Percentiles rank a stretch among this genome's conserved stretches.
Conservation (phyloP, 768 basidiomycete genomes). For the Tulasnella sp. region DNA sequence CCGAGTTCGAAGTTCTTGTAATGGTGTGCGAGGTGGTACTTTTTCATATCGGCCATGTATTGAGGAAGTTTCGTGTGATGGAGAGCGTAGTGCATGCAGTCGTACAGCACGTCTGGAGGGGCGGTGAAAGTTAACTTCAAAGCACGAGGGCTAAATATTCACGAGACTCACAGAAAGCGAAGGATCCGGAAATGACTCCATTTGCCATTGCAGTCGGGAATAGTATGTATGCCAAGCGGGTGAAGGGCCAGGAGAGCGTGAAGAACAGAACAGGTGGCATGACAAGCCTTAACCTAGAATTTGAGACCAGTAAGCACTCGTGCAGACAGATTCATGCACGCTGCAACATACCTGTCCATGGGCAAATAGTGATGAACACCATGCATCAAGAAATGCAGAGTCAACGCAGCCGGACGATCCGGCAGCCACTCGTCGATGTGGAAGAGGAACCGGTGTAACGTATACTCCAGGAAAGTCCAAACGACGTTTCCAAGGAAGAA, state of each 20-base stretch:
- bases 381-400: conserved; percentile 87
- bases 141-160: conserved; percentile 24
- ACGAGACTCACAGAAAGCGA: conserved; percentile 44
- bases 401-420: conserved; percentile 72
- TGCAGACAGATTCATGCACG: not conserved
- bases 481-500: conserved; percentile 83
- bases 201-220: conserved; percentile 86
- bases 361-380: conserved; percentile 97
- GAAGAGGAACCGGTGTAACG: conserved; percentile 94
- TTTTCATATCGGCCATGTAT: conserved; percentile 90
- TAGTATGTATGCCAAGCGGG: conserved; percentile 70
- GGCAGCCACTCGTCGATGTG: conserved; percentile 87
- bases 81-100: conserved; percentile 88
- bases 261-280: conserved; percentile 91
- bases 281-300: conserved; percentile 74
- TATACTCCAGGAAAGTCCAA: conserved; percentile 94
- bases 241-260: conserved; percentile 77
- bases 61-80: conserved; percentile 84
- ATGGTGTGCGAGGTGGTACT: conserved; percentile 95
- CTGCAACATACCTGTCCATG: conserved; percentile 69
- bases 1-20: conserved; percentile 98
- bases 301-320: not conserved
- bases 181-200: conserved; percentile 83
- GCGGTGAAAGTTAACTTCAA: conserved; percentile 5
- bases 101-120: conserved; percentile 68